A percentile compares a stretch with the other conserved stretches of the same genome.
phyloP scores from a whole-genome alignment of 495 filamentous ascomycete species.

The Sphaerosporella brunnea region DNA sequence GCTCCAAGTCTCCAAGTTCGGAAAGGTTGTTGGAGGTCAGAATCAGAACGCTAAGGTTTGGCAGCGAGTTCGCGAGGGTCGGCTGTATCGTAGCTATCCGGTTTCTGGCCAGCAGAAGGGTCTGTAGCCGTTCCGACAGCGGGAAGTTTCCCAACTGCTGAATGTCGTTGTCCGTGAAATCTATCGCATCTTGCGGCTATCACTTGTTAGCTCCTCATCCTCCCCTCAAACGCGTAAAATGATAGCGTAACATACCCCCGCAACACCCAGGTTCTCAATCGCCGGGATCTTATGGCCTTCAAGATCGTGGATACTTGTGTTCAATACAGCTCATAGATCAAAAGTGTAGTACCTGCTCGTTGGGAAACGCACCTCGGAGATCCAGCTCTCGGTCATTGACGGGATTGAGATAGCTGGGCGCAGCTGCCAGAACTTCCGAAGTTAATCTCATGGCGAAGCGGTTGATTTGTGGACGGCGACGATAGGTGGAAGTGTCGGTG shows the following conservation, averaged over 20 bases:
- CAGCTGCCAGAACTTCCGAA: conserved; percentile 74
- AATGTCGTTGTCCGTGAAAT: conserved; percentile 97
- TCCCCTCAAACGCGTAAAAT: no score
- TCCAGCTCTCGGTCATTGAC: conserved; percentile 96
- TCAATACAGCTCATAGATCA: conserved; percentile 32
- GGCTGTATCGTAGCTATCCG: conserved; percentile 65
- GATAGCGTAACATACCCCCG: conserved; percentile 65
- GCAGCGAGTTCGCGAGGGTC: conserved; percentile 50
- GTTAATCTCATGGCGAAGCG: conserved; percentile 85
- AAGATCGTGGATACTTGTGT: conserved; percentile 33
- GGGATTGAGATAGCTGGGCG: conserved; percentile 92
- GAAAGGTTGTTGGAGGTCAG: conserved; percentile 57
- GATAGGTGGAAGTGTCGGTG: no score
- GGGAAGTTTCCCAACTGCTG: conserved; percentile 79
- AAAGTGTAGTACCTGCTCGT: conserved; percentile 96
- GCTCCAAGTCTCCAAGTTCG: conserved; percentile 75
- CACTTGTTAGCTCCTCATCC: no score
- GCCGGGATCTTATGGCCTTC: conserved; percentile 92
- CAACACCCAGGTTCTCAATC: conserved; percentile 95
- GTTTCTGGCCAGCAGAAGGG: conserved; percentile 79
- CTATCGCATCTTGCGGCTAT: conserved; percentile 75
- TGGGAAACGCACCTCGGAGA: conserved; percentile 95
- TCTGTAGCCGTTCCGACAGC: conserved; percentile 68
- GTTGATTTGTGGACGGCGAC: no score
- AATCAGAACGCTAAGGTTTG: conserved; percentile 59